A percentile compares a stretch with the other conserved stretches of the same genome.
Evolutionary conservation across 2,329 filamentous ascomycete genomes (phyloP).

Genomic region (Colletotrichum phormii): DNA sequence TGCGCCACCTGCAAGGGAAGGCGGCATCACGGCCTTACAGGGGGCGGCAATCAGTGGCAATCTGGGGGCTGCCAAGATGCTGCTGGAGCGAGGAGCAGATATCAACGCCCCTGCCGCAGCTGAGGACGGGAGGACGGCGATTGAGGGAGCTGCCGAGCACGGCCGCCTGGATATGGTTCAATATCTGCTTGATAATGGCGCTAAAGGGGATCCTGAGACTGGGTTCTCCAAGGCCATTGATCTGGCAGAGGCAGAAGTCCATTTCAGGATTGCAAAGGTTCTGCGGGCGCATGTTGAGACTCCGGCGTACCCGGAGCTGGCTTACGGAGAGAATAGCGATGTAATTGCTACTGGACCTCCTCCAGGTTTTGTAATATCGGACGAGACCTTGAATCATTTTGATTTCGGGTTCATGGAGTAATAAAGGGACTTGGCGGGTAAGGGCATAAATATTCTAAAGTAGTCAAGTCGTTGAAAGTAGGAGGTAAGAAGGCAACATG

Average conservation of each 20-base stretch:
- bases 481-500: too few species aligned
- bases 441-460: too few species aligned
- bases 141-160: conserved; percentile 3
- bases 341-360: too few species aligned
- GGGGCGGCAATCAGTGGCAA: background rate
- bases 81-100: background rate
- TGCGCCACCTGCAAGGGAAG: background rate
- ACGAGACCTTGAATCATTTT: too few species aligned
- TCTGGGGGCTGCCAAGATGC: rapidly evolving
- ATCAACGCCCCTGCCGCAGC: background rate
- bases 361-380: too few species aligned
- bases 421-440: too few species aligned
- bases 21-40: background rate
- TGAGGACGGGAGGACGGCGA: background rate
- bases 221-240: background rate
- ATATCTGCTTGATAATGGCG: background rate
- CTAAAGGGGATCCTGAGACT: background rate
- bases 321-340: too few species aligned
- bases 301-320: background rate
- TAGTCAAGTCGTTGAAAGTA: too few species aligned
- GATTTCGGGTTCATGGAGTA: too few species aligned
- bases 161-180: background rate
- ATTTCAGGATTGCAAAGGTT: background rate
- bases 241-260: background rate
- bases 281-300: background rate